Evolutionary conservation across 164 flowering plant genomes (phyloP), one percentile per base, ranked within the genome.

Genomic region (Tetracentron sinense): DNA sequence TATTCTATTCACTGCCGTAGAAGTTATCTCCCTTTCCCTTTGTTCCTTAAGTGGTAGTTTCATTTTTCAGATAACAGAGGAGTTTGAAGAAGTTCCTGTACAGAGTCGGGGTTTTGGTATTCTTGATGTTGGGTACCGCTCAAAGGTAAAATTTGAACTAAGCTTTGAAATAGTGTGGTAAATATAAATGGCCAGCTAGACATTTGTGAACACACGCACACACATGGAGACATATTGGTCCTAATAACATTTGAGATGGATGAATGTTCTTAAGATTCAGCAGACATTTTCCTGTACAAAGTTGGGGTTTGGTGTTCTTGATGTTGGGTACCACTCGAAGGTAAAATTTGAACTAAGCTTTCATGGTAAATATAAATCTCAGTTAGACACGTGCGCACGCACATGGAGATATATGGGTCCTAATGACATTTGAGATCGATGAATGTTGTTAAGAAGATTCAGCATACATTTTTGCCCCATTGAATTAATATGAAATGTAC

Each of bases 41-140:
- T 44, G 27, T 31, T 28, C 14, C 3, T 31, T 55, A 57, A 23
- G 30, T 48, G 26, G 27, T 21, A 64, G 16, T 35, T 56, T 17
- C 19, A 33, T 70, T 42, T 66, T 78, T 60, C 85, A 93, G 98
- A 74, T 93, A 66, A 76, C 92, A 1, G 98, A 94, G 77, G 96
- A 94, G 1, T 94, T 94, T 77, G 95, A 86, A 69, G 98, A 94
- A 83, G 77, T 89, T 61, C 85, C 85, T 4, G 97, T 94, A 21
- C 98, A 94, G 69, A 94, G 98, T 80, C 88, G 97, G 14, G 98
- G 98, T 62, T 94, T 94, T 77, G 98, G 98, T 58, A 84, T 90
- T 78, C 96, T 94, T 74, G 98, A 94, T 81, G 92, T 94, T 69
- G 98, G 96, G 15, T 94, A 80, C 63, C 92, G 98, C 26, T 94